These are phyloP conservation scores for Brasilioporus rufonigricans DNA, from an alignment of 768 basidiomycete species.

Conservation along the genomic window DNA sequence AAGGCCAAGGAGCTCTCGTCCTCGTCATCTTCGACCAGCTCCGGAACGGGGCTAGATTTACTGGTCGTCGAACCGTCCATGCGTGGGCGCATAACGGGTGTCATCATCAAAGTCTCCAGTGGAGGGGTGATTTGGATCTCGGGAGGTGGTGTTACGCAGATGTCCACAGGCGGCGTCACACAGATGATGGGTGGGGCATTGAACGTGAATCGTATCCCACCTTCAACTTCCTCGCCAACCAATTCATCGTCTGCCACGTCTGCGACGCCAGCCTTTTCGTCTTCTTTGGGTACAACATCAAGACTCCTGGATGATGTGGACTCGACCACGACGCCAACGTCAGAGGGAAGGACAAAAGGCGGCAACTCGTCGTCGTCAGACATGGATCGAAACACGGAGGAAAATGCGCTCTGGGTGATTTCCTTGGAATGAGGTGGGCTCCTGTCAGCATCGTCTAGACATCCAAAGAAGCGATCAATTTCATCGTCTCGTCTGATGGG, in stretches of 20 bases:
- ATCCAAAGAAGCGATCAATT: constrained; percentile 79
- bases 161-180: constrained; percentile 27
- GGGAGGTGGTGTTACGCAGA: constrained; percentile 28
- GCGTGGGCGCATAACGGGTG: constrained; percentile 19
- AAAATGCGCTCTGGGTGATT: constrained; percentile 59
- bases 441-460: constrained; percentile 53
- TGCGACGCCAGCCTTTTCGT: constrained; percentile 25
- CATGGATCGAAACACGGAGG: constrained; percentile 44
- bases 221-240: constrained; percentile 55
- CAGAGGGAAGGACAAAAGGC: constrained; percentile 47
- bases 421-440: constrained; percentile 48
- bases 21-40: constrained; percentile 19
- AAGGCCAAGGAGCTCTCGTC: constrained; percentile 25
- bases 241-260: constrained; percentile 46
- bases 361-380: constrained; percentile 50
- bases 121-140: constrained; percentile 24
- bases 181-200: constrained; percentile 48
- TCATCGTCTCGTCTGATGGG: constrained; percentile 37
- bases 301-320: constrained; percentile 29
- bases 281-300: constrained; percentile 43
- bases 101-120: constrained; percentile 8
- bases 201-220: constrained; percentile 75
- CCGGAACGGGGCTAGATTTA: not conserved
- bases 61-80: not conserved
- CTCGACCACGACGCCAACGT: constrained; percentile 43